Evolutionary conservation across 768 basidiomycete genomes (phyloP).

Genomic region (Boletus tylopilopsis): DNA sequence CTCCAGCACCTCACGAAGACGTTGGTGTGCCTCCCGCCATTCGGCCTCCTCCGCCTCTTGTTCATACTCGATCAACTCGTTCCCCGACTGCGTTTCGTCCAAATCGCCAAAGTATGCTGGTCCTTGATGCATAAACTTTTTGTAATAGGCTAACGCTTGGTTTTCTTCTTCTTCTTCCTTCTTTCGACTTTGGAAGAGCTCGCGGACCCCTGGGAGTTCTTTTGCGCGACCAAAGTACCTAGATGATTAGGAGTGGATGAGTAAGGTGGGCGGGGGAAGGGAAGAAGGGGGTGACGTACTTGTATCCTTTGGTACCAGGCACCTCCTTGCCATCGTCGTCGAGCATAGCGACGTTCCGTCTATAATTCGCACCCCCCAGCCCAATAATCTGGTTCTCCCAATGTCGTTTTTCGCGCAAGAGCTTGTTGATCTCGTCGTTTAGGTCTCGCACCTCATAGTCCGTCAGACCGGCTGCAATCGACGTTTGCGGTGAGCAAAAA

Average conservation of each 20-base stretch:
- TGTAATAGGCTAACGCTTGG: constrained; percentile 68
- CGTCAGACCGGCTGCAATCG: constrained; percentile 78
- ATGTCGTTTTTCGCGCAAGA: constrained; percentile 92
- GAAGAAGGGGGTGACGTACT: constrained; percentile 47
- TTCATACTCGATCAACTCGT: constrained; percentile 70
- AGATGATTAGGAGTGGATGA: background rate
- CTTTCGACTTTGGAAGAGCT: constrained; percentile 87
- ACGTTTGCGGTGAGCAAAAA: background rate
- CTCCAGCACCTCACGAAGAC: constrained; percentile 50
- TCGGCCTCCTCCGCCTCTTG: constrained; percentile 67
- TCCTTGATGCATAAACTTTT: constrained; percentile 85
- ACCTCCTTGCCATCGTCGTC: constrained; percentile 96
- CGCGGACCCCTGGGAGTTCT: constrained; percentile 91
- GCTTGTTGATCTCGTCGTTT: constrained; percentile 96
- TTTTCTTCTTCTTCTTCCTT: constrained; percentile 89
- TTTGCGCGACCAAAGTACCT: constrained; percentile 98
- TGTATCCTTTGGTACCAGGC: constrained; percentile 96
- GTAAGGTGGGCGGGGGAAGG: background rate
- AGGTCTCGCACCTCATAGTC: constrained; percentile 96
- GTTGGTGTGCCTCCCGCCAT: constrained; percentile 60
- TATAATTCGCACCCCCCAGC: constrained; percentile 93
- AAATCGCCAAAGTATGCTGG: constrained; percentile 89
- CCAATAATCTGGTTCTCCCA: constrained; percentile 99
- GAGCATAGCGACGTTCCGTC: constrained; percentile 88
- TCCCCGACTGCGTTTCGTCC: constrained; percentile 61